These are phyloP conservation scores for Jatropha multifida DNA, from an alignment of 441 rosid species.

Conservation along the genomic window DNA sequence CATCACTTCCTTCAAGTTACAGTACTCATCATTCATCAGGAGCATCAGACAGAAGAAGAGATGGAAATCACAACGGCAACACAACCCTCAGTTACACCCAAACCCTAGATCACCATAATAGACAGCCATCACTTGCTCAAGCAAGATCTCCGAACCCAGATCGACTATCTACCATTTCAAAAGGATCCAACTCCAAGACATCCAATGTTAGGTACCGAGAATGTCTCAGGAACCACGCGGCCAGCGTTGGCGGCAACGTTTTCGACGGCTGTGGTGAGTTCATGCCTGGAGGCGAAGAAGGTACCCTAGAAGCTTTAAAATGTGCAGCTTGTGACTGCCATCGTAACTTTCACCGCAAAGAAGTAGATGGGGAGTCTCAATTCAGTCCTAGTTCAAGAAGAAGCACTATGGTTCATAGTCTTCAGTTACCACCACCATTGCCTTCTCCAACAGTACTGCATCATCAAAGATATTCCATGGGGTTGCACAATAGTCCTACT, in stretches of 20 bases:
- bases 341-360: conserved; percentile 91
- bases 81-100: conserved; percentile 48
- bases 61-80: conserved; percentile 39
- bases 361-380: conserved; percentile 51
- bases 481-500: conserved; percentile 45
- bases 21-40: conserved; percentile 21
- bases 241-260: conserved; percentile 70
- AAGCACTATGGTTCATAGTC: conserved; percentile 43
- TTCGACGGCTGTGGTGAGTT: conserved; percentile 97
- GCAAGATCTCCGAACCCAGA: conserved; percentile 36
- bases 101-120: conserved; percentile 60
- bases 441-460: conserved; percentile 39
- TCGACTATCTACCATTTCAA: conserved; percentile 31
- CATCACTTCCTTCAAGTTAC: conserved; percentile 35
- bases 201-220: conserved; percentile 57
- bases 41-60: conserved; percentile 48
- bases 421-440: conserved; percentile 54
- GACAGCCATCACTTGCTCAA: conserved; percentile 24
- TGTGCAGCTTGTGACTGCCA: conserved; percentile 97
- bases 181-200: conserved; percentile 36
- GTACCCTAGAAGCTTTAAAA: conserved; percentile 62
- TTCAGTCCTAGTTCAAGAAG: conserved; percentile 30
- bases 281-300: conserved; percentile 91
- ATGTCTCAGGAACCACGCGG: conserved; percentile 89
- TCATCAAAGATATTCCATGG: conserved; percentile 41